Evolutionary conservation across 2,329 filamentous ascomycete species (phyloP), one percentile per base, ranked within the genome.

Genomic region (Chlorencoelia australis): DNA sequence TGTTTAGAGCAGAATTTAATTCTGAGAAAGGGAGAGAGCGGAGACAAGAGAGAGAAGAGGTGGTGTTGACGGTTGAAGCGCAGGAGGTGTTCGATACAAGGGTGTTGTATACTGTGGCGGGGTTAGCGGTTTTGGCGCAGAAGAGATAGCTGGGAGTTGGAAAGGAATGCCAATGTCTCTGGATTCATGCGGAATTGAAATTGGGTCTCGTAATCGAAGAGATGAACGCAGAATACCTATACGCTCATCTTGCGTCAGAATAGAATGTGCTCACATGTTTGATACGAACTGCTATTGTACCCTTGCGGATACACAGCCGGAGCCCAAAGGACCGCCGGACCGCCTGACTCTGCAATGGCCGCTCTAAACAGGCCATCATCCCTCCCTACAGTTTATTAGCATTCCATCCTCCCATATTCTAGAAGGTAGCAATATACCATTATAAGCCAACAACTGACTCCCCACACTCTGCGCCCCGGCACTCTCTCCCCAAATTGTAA

Each of bases 281-380:
- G 47, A 4, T 32, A 43, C 20, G 18, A 27, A 10, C 35, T 45
- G 22, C 37, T 42, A 37, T 48, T 50, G 21, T 42, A 44, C 5
- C 35, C 35, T 6, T 11, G n/a, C 4, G 21, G 14, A 13, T 39
- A 21, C 11, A 4, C 6, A 3, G 20, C 9, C 2, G 33, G 31
- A 37, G 44, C 45, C 28, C 42, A 48, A 6, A 8, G 11, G 2
- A 42, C 34, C 2, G 35, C 39, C 59, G 49, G 44, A 7, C 44
- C 43, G 4, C 50, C 49, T 2, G 66, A 72, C 43, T 75, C 51
- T 24, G 60, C 60, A 13, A 72, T 70, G 2, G 59, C 69, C 5
- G 49, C 64, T 4, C 65, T 59, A 48, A 75, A 75, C 0, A 76
- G 60, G 0, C 59, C 56, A 37, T 77, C 71, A 35, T 77, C 63